Percentiles rank a stretch among this genome's conserved stretches.
Evolutionary conservation across 2,329 filamentous ascomycete species (phyloP).

Genomic region (Claviceps cyperi): DNA sequence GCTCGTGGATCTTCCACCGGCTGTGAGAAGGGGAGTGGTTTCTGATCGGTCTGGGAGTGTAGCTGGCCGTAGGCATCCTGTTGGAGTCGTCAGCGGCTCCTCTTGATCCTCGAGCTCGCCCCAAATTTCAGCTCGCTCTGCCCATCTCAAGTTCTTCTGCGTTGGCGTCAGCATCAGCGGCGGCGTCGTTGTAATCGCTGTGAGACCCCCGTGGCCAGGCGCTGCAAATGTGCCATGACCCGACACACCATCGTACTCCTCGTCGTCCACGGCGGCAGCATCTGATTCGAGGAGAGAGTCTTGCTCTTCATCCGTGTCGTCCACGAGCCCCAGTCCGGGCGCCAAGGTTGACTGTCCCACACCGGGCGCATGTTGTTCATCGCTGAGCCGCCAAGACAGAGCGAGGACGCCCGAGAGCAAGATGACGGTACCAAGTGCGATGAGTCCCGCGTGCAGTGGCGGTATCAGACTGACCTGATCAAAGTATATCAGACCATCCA

Average conservation of each 20-base stretch:
- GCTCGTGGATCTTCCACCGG: constrained; percentile 19
- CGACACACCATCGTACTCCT: constrained; percentile 26
- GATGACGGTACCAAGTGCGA: constrained; percentile 74
- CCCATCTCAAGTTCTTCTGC: constrained; percentile 38
- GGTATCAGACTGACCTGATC: constrained; percentile 71
- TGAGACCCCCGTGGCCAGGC: constrained; percentile 17
- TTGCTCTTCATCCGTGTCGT: constrained; percentile 50
- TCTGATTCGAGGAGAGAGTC: constrained; percentile 37
- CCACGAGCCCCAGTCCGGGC: constrained; percentile 69
- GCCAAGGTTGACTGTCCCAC: constrained; percentile 56
- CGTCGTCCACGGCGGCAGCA: constrained; percentile 27
- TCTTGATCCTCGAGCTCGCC: constrained; percentile 70
- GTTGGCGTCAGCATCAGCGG: constrained; percentile 21
- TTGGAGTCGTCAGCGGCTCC: constrained; percentile 23
- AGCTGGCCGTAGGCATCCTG: constrained; percentile 30
- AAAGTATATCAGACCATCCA: constrained; percentile 96
- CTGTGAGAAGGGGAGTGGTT: constrained; percentile 24
- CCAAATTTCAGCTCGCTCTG: constrained; percentile 72
- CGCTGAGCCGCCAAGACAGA: constrained; percentile 83
- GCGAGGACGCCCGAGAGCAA: constrained; percentile 79
- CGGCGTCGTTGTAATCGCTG: constrained; percentile 10
- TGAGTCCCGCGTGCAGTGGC: constrained; percentile 61
- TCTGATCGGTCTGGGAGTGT: constrained; percentile 31
- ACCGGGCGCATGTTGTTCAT: constrained; percentile 50
- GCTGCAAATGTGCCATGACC: constrained; percentile 35